These are phyloP conservation scores for Ormosia semicastrata DNA, from an alignment of 306 rosid genomes.

Conservation along the genomic window DNA sequence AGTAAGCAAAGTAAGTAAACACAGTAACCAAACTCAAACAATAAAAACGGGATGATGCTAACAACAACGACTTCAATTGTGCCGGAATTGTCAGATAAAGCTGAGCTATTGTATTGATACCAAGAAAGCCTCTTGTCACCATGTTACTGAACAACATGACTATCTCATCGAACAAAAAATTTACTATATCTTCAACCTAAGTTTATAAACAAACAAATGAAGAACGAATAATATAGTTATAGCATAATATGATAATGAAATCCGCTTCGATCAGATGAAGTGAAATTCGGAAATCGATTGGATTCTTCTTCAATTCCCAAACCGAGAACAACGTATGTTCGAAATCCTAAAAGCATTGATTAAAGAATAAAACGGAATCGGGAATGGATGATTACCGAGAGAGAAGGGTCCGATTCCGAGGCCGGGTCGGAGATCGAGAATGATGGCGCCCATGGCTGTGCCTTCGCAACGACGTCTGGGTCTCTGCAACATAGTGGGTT, in stretches of 20 bases:
- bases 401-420: conserved; percentile 88
- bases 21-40: background rate
- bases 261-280: background rate
- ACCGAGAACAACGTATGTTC: background rate
- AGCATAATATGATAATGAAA: background rate
- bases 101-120: background rate
- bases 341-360: background rate
- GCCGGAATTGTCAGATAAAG: conserved; percentile 14
- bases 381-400: conserved; percentile 48
- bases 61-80: background rate
- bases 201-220: background rate
- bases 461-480: conserved; percentile 94
- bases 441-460: conserved; percentile 98
- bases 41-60: background rate
- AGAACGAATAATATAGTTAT: background rate
- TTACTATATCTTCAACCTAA: conserved; percentile 21
- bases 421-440: conserved; percentile 94
- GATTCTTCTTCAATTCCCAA: background rate
- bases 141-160: background rate
- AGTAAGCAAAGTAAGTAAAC: background rate
- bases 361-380: background rate
- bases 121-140: background rate
- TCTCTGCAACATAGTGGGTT: conserved; percentile 65
- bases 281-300: background rate
- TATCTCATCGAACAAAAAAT: background rate